These are phyloP conservation scores for Ogataea salicorniae DNA, from an alignment of 805 yeast species.

Conservation along the genomic window DNA sequence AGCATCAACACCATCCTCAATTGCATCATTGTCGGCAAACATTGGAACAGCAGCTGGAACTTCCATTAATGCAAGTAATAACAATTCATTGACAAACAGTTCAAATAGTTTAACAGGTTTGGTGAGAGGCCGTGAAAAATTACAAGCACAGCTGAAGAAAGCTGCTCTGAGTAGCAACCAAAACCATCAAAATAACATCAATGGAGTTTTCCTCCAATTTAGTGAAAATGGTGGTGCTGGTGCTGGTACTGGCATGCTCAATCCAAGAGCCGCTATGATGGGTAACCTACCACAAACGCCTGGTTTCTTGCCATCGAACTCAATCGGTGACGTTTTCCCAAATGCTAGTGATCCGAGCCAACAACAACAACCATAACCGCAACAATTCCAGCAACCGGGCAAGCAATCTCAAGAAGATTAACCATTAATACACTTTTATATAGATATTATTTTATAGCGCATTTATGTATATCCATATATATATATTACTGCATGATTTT, in stretches of 20 bases:
- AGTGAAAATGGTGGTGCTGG: background rate
- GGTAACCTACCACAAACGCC: conserved; percentile 19
- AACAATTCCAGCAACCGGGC: no score
- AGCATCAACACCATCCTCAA: background rate
- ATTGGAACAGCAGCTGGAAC: background rate
- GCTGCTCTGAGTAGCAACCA: conserved; percentile 12
- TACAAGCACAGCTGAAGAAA: conserved; percentile 20
- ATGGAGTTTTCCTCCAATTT: conserved; percentile 13
- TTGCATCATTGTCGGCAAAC: background rate
- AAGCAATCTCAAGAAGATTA: no score
- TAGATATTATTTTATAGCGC: no score
- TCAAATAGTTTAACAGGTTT: conserved; percentile 7
- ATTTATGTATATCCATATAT: no score
- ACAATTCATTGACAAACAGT: no score
- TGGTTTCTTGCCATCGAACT: conserved; percentile 19
- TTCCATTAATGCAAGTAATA: no score
- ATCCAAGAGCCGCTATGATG: conserved; percentile 1
- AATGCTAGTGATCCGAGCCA: background rate
- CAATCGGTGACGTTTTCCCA: conserved; percentile 20
- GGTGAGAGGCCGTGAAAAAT: conserved; percentile 17
- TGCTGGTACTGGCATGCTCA: background rate
- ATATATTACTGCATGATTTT: no score
- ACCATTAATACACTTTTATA: no score
- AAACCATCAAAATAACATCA: conserved; percentile 8
- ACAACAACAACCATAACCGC: background rate